A percentile compares a stretch with the other conserved stretches of the same genome.
Conservation (phyloP, 306 rosid genomes). For the Trifolium repens region DNA sequence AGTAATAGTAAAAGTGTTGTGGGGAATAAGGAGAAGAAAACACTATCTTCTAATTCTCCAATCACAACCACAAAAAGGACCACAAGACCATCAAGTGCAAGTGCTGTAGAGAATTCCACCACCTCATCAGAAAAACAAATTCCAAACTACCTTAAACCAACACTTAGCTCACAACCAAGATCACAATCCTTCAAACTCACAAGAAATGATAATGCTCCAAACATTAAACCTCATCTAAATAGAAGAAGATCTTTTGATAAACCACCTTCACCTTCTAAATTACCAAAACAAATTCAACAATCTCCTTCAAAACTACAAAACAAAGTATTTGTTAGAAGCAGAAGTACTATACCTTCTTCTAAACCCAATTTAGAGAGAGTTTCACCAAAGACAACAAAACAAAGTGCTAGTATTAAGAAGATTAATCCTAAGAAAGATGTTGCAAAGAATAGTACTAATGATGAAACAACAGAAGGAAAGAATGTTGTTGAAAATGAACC, state of each 20-base stretch:
- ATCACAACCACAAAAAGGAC: slow-evolving; percentile 43
- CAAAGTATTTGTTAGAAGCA: slow-evolving; percentile 42
- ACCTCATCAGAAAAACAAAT: slow-evolving; percentile 47
- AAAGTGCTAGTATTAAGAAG: slow-evolving; percentile 28
- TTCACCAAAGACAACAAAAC: slow-evolving; percentile 17
- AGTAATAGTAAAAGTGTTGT: slow-evolving; percentile 20
- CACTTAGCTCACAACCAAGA: slow-evolving; percentile 59
- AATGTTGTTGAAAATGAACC: slow-evolving; percentile 36
- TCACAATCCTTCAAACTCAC: slow-evolving; percentile 36
- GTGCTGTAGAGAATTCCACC: slow-evolving; percentile 31
- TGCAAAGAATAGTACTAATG: slow-evolving; percentile 7
- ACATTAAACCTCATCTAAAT: slow-evolving; percentile 43
- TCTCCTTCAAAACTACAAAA: slow-evolving; percentile 54
- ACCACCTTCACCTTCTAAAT: slow-evolving; percentile 60
- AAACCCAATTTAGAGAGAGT: slow-evolving; percentile 32
- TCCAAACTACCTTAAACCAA: slow-evolving; percentile 76
- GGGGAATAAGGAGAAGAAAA: slow-evolving; percentile 65
- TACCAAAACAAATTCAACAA: slow-evolving; percentile 40
- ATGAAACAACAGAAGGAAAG: neutral
- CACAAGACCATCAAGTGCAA: slow-evolving; percentile 43
- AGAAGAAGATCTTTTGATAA: slow-evolving; percentile 90
- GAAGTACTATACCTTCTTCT: neutral
- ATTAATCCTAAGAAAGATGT: slow-evolving; percentile 39
- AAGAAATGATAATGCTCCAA: slow-evolving; percentile 36
- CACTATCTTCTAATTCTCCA: slow-evolving; percentile 39